These are phyloP conservation scores for Monosporascus sp. DNA, from an alignment of 2,329 filamentous ascomycete species.

Conservation along the genomic window DNA sequence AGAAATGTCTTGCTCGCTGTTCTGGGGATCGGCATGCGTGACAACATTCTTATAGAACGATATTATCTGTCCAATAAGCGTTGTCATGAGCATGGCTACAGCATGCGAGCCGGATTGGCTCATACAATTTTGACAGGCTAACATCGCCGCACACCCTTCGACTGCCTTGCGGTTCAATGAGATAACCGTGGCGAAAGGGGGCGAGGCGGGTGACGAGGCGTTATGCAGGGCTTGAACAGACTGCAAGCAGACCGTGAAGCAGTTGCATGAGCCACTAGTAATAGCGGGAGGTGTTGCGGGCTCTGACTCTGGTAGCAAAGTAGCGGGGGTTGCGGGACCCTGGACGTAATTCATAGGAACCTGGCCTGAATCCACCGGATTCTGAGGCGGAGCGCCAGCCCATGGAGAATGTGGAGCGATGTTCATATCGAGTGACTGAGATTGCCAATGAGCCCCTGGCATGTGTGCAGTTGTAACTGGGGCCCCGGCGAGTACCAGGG, in stretches of 20 bases:
- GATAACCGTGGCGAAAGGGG: conserved; percentile 40
- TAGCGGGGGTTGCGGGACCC: conserved; percentile 34
- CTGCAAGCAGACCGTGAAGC: conserved; percentile 42
- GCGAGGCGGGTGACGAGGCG: conserved; percentile 31
- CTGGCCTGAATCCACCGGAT: conserved; percentile 29
- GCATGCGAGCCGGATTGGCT: conserved; percentile 37
- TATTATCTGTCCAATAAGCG: conserved; percentile 42
- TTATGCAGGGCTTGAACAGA: conserved; percentile 43
- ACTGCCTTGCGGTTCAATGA: conserved; percentile 43
- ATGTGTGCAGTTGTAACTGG: conserved; percentile 24
- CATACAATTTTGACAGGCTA: conserved; percentile 41
- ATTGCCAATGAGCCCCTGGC: conserved; percentile 24
- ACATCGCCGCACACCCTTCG: conserved; percentile 42
- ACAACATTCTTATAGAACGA: conserved; percentile 41
- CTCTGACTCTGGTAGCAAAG: conserved; percentile 23
- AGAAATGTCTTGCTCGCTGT: conserved; percentile 3
- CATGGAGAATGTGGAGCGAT: conserved; percentile 26
- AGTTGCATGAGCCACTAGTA: conserved; percentile 33
- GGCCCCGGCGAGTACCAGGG: conserved; percentile 27
- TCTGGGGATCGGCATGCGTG: conserved; percentile 34
- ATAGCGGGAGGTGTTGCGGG: conserved; percentile 23
- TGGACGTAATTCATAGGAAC: conserved; percentile 35
- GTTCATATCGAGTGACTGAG: conserved; percentile 32
- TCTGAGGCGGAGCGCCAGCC: conserved; percentile 23
- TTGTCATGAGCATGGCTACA: conserved; percentile 44